Evolutionary conservation across 805 yeast species (phyloP).

Genomic region (Priceomyces melissophilus): DNA sequence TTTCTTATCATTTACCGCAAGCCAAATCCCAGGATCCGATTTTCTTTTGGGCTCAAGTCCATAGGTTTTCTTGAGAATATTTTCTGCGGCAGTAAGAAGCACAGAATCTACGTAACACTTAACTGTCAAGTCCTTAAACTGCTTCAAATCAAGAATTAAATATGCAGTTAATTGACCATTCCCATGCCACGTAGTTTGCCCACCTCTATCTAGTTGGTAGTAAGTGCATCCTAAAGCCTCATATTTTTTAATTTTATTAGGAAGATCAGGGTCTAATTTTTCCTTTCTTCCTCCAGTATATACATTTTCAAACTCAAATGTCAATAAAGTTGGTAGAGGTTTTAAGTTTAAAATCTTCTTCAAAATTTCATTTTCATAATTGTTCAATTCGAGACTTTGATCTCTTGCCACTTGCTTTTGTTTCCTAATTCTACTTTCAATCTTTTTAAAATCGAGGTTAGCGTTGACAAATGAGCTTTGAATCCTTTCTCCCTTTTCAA

Average conservation of each 20-base stretch:
- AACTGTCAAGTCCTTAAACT: slow-evolving; percentile 54
- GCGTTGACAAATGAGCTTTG: slow-evolving; percentile 58
- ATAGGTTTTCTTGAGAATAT: slow-evolving; percentile 36
- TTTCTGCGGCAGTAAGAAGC: slow-evolving; percentile 57
- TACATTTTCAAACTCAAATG: slow-evolving; percentile 82
- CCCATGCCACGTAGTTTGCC: slow-evolving; percentile 95
- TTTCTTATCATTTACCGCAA: slow-evolving; percentile 48
- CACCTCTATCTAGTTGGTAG: slow-evolving; percentile 86
- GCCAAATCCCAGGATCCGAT: slow-evolving; percentile 89
- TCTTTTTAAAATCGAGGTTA: slow-evolving; percentile 53
- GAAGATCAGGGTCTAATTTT: slow-evolving; percentile 44
- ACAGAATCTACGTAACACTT: slow-evolving; percentile 61
- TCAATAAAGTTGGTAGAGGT: slow-evolving; percentile 66
- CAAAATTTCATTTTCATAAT: slow-evolving; percentile 45
- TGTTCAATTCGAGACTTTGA: slow-evolving; percentile 41
- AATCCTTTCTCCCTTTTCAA: slow-evolving; percentile 47
- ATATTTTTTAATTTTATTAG: slow-evolving; percentile 22
- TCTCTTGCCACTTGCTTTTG: slow-evolving; percentile 35
- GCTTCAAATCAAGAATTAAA: slow-evolving; percentile 61
- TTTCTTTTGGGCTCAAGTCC: slow-evolving; percentile 50
- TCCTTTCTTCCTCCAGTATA: slow-evolving; percentile 92
- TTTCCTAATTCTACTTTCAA: slow-evolving; percentile 45
- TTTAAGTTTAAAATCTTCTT: slow-evolving; percentile 36
- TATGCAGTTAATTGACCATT: slow-evolving; percentile 91
- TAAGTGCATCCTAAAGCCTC: slow-evolving; percentile 50